phyloP scores from a whole-genome alignment of 345 rosid species.

The Melaleuca alternifolia region DNA sequence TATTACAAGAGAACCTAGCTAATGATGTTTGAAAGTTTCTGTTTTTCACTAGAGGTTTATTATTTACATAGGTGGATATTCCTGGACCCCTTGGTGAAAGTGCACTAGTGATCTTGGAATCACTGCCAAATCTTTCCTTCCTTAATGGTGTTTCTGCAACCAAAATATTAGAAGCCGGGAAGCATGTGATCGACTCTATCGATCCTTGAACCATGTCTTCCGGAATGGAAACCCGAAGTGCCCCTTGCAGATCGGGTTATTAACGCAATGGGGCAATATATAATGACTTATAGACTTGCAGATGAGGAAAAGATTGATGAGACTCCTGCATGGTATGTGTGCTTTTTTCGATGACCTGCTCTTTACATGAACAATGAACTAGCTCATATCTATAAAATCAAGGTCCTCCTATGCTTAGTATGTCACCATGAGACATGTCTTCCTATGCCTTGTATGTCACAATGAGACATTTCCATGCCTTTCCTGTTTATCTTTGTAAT shows the following conservation, averaged over 20 bases:
- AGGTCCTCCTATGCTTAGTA: neutral
- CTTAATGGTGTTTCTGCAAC: slow-evolving; percentile 62
- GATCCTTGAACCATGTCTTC: slow-evolving; percentile 65
- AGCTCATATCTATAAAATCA: neutral
- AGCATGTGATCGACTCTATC: slow-evolving; percentile 67
- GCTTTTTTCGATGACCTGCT: neutral
- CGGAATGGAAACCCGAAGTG: slow-evolving; percentile 58
- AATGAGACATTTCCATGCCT: neutral
- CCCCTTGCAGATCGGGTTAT: slow-evolving; percentile 61
- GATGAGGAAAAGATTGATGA: slow-evolving; percentile 93
- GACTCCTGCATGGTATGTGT: slow-evolving; percentile 69
- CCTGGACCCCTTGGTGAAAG: too few species aligned
- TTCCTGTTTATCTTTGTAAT: neutral
- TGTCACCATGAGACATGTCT: neutral
- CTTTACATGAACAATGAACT: neutral
- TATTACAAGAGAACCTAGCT: neutral
- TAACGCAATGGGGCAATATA: slow-evolving; percentile 79
- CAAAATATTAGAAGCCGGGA: slow-evolving; percentile 58
- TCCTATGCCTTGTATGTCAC: neutral
- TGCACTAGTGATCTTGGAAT: too few species aligned
- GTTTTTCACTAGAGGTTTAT: too few species aligned
- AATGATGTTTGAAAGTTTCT: neutral
- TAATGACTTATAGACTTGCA: slow-evolving; percentile 88
- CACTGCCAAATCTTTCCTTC: too few species aligned
- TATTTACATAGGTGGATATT: too few species aligned